A percentile compares a stretch with the other conserved stretches of the same genome.
Conservation (phyloP, 306 rosid genomes). For the Phaseolus lunatus region DNA sequence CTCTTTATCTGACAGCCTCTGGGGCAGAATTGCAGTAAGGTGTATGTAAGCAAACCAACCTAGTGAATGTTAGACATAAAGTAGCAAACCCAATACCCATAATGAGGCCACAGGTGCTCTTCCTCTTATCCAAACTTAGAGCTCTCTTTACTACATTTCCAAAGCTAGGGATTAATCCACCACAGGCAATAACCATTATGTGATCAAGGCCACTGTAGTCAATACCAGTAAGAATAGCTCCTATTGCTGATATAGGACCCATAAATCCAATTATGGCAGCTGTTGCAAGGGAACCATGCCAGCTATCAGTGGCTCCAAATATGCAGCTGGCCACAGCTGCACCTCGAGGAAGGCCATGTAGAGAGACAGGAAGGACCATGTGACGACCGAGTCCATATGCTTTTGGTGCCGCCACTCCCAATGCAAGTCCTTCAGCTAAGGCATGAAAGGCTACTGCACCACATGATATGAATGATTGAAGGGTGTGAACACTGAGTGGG, state of each 20-base stretch:
- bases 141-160: constrained; percentile 73
- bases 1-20: constrained; percentile 82
- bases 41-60: constrained; percentile 96
- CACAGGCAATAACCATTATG: constrained; percentile 92
- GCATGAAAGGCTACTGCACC: constrained; percentile 94
- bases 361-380: constrained; percentile 97
- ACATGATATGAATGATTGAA: constrained; percentile 89
- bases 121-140: constrained; percentile 69
- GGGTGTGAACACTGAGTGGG: constrained; percentile 84
- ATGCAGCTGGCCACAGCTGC: constrained; percentile 99
- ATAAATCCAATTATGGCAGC: constrained; percentile 88
- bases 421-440: constrained; percentile 94
- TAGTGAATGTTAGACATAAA: constrained; percentile 85
- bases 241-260: constrained; percentile 94
- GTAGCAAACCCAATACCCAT: constrained; percentile 75
- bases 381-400: constrained; percentile 96
- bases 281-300: constrained; percentile 90
- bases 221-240: constrained; percentile 92
- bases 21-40: constrained; percentile 99
- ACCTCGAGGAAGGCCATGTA: constrained; percentile 96
- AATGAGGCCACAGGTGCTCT: constrained; percentile 72
- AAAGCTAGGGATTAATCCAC: constrained; percentile 89
- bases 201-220: constrained; percentile 96
- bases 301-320: constrained; percentile 92
- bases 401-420: constrained; percentile 99